phyloP scores from a whole-genome alignment of 768 basidiomycete species.

The Inosperma sp. region DNA sequence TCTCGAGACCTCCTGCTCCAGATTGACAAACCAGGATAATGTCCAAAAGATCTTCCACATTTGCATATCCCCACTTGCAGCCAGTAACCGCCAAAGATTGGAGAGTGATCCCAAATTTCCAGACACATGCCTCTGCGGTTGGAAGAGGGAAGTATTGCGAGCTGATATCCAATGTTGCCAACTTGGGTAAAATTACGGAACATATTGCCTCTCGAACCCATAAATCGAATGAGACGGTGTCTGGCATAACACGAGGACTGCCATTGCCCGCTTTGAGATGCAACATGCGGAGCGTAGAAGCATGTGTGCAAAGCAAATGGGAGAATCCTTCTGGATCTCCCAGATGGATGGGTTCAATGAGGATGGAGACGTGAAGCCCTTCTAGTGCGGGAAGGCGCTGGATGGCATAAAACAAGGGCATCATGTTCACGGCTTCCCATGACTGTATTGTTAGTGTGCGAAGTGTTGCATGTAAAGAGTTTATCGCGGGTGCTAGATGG shows the following conservation, averaged over 20 bases:
- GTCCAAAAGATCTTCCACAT: slow-evolving; percentile 21
- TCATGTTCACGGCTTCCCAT: slow-evolving; percentile 32
- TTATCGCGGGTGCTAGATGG: slow-evolving; percentile 36
- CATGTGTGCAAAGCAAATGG: slow-evolving; percentile 33
- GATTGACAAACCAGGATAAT: neutral
- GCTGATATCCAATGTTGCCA: slow-evolving; percentile 30
- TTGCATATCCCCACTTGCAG: slow-evolving; percentile 26
- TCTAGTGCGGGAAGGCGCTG: slow-evolving; percentile 28
- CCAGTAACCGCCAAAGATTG: slow-evolving; percentile 36
- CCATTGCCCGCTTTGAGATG: slow-evolving; percentile 34
- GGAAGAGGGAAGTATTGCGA: slow-evolving; percentile 30
- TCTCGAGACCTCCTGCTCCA: neutral
- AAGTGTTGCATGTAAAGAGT: slow-evolving; percentile 30
- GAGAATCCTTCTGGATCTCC: slow-evolving; percentile 34
- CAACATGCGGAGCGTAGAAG: slow-evolving; percentile 29
- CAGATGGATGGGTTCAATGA: slow-evolving; percentile 34
- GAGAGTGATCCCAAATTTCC: slow-evolving; percentile 27
- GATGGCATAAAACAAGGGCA: slow-evolving; percentile 35
- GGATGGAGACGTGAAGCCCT: slow-evolving; percentile 34
- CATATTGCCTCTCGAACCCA: slow-evolving; percentile 31
- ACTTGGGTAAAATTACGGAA: slow-evolving; percentile 15
- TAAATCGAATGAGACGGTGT: slow-evolving; percentile 26
- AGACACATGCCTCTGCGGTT: slow-evolving; percentile 29
- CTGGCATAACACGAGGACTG: slow-evolving; percentile 15
- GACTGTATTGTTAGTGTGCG: slow-evolving; percentile 35